A percentile compares a stretch with the other conserved stretches of the same genome.
Conservation (phyloP, 768 basidiomycete genomes). For the Suillus sp. region DNA sequence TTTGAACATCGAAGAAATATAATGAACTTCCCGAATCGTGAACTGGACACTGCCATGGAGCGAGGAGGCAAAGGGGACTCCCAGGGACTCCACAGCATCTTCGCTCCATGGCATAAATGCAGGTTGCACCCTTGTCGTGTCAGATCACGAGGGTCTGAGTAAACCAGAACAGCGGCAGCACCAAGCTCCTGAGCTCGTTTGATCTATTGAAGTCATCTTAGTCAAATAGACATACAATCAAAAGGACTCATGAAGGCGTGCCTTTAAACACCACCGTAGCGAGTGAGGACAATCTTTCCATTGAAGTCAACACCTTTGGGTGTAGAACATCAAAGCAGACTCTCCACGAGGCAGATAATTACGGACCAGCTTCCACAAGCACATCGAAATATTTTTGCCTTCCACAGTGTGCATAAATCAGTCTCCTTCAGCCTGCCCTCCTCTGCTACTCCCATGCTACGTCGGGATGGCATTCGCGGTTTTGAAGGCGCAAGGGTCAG, state of each 20-base stretch:
- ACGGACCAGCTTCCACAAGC: conserved; percentile 51
- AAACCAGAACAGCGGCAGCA: conserved; percentile 61
- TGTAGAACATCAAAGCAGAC: background rate
- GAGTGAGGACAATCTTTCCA: conserved; percentile 58
- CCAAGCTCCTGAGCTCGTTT: conserved; percentile 68
- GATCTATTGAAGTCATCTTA: conserved; percentile 37
- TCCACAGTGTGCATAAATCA: conserved; percentile 62
- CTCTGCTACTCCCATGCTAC: conserved; percentile 71
- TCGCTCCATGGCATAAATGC: too few species aligned
- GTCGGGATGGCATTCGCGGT: conserved; percentile 58
- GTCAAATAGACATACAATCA: conserved; percentile 11
- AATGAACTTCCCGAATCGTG: background rate
- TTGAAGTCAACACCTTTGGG: conserved; percentile 55
- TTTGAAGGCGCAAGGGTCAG: conserved; percentile 63
- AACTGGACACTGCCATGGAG: background rate
- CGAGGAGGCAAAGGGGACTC: background rate
- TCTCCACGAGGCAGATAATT: too few species aligned
- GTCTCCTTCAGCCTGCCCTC: conserved; percentile 65
- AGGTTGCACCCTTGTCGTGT: too few species aligned
- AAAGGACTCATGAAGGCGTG: conserved; percentile 18
- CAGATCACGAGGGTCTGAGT: conserved; percentile 60
- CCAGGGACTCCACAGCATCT: too few species aligned
- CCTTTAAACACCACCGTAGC: conserved; percentile 67
- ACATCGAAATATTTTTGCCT: conserved; percentile 63
- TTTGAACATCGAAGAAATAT: background rate